Conservation (phyloP, 2,329 filamentous ascomycete genomes). For the Verticillium alfalfae region DNA sequence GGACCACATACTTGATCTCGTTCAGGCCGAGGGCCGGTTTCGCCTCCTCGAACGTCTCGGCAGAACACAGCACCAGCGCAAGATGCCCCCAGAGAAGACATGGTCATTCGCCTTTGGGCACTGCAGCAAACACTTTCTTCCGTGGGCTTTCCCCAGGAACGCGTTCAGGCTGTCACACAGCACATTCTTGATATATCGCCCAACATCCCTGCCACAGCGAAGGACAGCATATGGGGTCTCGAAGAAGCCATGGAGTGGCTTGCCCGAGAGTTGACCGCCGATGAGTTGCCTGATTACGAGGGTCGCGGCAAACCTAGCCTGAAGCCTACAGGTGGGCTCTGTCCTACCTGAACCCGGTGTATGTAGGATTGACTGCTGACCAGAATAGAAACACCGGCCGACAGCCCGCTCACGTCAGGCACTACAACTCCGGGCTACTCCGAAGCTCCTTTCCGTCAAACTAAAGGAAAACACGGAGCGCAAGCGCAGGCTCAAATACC, state of each 20-base stretch:
- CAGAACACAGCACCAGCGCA: conserved; percentile 35
- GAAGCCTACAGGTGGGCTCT: conserved; percentile 28
- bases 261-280: conserved; percentile 64
- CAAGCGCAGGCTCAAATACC: conserved; percentile 14
- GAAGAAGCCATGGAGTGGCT: conserved; percentile 89
- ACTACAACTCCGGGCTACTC: conserved; percentile 40
- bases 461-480: not conserved
- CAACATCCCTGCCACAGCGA: conserved; percentile 49
- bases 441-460: conserved; percentile 17
- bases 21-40: conserved; percentile 61
- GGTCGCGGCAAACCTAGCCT: conserved; percentile 29
- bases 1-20: conserved; percentile 70
- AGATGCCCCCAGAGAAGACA: conserved; percentile 65
- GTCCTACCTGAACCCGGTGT: not conserved
- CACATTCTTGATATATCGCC: conserved; percentile 63
- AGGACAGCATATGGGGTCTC: conserved; percentile 75
- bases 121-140: conserved; percentile 67
- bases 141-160: conserved; percentile 61
- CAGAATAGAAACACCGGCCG: conserved; percentile 37
- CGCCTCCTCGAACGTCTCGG: conserved; percentile 40
- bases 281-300: conserved; percentile 70
- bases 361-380: not conserved
- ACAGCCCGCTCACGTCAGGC: conserved; percentile 45
- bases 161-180: conserved; percentile 58
- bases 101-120: conserved; percentile 78